These are phyloP conservation scores for Hyphopichia pseudoburtonii DNA, from an alignment of 1,139 yeast species.

Conservation along the genomic window DNA sequence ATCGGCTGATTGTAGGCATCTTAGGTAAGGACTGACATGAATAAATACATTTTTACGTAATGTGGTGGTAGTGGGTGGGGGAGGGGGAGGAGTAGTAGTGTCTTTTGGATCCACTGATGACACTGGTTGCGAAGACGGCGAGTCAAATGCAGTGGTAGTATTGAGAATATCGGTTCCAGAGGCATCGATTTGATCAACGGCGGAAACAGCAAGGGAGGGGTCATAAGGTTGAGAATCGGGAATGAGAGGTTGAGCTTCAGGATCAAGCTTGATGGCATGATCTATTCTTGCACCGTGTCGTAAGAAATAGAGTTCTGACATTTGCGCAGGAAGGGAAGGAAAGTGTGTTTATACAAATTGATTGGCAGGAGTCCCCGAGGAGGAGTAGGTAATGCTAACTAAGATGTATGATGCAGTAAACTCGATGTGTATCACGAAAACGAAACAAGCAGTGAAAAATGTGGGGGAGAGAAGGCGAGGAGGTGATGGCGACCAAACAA, in stretches of 20 bases:
- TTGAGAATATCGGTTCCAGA: slow-evolving; percentile 31
- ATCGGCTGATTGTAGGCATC: slow-evolving; percentile 50
- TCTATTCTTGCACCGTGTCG: slow-evolving; percentile 50
- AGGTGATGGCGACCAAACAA: too few relatives aligned
- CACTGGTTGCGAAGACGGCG: slow-evolving; percentile 8
- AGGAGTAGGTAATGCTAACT: not conserved
- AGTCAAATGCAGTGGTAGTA: slow-evolving; percentile 25
- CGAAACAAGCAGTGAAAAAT: too few relatives aligned
- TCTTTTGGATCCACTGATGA: not conserved
- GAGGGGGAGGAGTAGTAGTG: not conserved
- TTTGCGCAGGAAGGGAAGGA: too few relatives aligned
- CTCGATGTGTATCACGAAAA: too few relatives aligned
- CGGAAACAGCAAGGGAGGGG: slow-evolving; percentile 37
- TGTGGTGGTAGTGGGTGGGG: slow-evolving; percentile 2
- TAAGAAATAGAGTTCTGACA: slow-evolving; percentile 45
- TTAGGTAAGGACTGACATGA: slow-evolving; percentile 46
- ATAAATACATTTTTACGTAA: slow-evolving; percentile 38
- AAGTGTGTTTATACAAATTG: too few relatives aligned
- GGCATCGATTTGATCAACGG: slow-evolving; percentile 28
- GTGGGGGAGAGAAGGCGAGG: too few relatives aligned
- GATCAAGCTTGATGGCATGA: slow-evolving; percentile 30
- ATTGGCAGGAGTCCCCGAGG: not conserved
- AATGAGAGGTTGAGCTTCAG: slow-evolving; percentile 26
- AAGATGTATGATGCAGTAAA: not conserved
- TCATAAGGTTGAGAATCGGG: slow-evolving; percentile 37